These are phyloP conservation scores for Vanrija sp. DNA, from an alignment of 1,284 basidiomycete species.

Conservation along the genomic window DNA sequence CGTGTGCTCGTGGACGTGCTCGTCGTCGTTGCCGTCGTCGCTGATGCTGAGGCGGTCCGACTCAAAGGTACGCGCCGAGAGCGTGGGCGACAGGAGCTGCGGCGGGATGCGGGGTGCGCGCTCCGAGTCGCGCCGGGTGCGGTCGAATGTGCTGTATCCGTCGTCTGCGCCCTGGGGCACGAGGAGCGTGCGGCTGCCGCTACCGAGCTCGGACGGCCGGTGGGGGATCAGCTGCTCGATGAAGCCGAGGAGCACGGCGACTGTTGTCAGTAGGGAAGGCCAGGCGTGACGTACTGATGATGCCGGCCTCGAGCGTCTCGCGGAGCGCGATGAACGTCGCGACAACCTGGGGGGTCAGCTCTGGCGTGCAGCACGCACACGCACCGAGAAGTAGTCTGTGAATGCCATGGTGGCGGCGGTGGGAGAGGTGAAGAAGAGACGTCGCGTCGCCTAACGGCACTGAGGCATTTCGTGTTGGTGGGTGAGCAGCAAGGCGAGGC, in stretches of 20 bases:
- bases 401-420: background rate
- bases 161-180: background rate
- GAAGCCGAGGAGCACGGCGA: slow-evolving; percentile 75
- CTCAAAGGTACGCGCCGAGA: slow-evolving; percentile 1
- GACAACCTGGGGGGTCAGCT: slow-evolving; percentile 24
- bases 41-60: slow-evolving; percentile 5
- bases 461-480: no score
- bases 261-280: slow-evolving; percentile 13
- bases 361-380: background rate
- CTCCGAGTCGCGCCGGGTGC: background rate
- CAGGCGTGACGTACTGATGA: slow-evolving; percentile 59
- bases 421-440: no score
- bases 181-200: slow-evolving; percentile 9
- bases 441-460: no score
- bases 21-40: slow-evolving; percentile 11
- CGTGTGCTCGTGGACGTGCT: background rate
- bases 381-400: slow-evolving; percentile 14
- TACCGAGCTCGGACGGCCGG: background rate
- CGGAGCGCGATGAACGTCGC: slow-evolving; percentile 81
- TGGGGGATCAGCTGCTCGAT: slow-evolving; percentile 65
- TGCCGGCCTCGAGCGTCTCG: slow-evolving; percentile 81
- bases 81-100: slow-evolving; percentile 11
- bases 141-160: slow-evolving; percentile 12
- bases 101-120: slow-evolving; percentile 11
- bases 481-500: no score